Percentiles rank a stretch among this genome's conserved stretches.
Conservation (phyloP, 2,329 filamentous ascomycete genomes). For the Pseudogymnoascus sp. region DNA sequence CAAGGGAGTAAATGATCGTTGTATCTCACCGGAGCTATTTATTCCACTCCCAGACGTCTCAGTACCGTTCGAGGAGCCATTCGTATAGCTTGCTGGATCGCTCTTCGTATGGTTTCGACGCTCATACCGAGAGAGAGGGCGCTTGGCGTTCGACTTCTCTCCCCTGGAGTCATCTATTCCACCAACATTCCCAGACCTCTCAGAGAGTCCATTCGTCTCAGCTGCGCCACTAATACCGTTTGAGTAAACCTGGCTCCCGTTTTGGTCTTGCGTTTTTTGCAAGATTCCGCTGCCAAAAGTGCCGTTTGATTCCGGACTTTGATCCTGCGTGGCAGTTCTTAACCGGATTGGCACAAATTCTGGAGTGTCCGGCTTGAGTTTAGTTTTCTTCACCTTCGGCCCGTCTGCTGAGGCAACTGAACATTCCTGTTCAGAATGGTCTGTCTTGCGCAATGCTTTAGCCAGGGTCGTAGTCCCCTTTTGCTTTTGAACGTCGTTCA, state of each 20-base stretch:
- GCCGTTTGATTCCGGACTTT: neutral
- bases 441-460: neutral
- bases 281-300: neutral
- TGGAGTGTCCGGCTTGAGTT: conserved; percentile 34
- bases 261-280: neutral
- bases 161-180: conserved; percentile 5
- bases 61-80: conserved; percentile 20
- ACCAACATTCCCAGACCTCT: neutral
- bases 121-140: conserved; percentile 13
- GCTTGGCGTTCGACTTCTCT: conserved; percentile 18
- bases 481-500: conserved; percentile 25
- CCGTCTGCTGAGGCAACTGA: neutral
- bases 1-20: conserved; percentile 10
- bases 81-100: conserved; percentile 19
- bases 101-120: conserved; percentile 24
- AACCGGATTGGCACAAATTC: conserved; percentile 31
- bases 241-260: neutral
- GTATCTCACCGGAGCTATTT: conserved; percentile 20
- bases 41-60: conserved; percentile 20
- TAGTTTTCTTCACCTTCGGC: conserved; percentile 16
- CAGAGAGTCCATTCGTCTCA: neutral
- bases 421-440: conserved; percentile 6
- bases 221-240: neutral
- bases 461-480: conserved; percentile 8
- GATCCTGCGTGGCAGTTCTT: neutral